Base-by-base conservation (phyloP, 306 rosid species). In the Pyrus betulifolia region DNA sequence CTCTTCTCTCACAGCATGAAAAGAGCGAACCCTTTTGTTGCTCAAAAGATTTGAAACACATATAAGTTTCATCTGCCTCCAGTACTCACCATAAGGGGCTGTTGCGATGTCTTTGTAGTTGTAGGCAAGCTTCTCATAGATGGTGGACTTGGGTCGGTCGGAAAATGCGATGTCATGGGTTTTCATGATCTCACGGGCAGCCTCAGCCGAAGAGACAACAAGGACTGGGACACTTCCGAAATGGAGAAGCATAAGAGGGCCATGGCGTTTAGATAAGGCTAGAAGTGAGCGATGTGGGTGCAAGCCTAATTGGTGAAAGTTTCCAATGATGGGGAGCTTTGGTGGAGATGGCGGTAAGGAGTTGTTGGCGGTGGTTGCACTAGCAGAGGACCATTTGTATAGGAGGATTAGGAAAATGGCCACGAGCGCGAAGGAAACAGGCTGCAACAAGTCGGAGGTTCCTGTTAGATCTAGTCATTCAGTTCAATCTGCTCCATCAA, bases 21-120 rank as follows among this genome's bases (percentile, higher is more conserved):
- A 49, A 49, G 21, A 49, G 55, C 55, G 21, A 49, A 49, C 55
- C 21, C 21, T 49, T 49, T 49, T 49, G 55, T 49, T 49, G 55
- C 55, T 49, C 55, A 49, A 49, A 15, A 49, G 55, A 49, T 49
- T 49, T 49, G 4, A 0, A 17, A 49, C 55, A 49, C 55, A 14
- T 49, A 15, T 5, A 18, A 21, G 84, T 38, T 79, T 85, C 71
- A 76, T 5, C 4, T 85, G 83, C 69, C 86, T 87, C 87, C 87
- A 85, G 40, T 83, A 87, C 23, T 85, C 86, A 1, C 91, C 87
- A 13, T 87, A 87, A 4, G 74, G 84, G 0, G 91, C 79, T 0
- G 40, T 2, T 0, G 80, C 6, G 3, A 88, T 35, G 21, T 85
- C 89, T 62, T 79, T 88, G 74, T 13, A 65, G 14, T 61, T 70